Conservation (phyloP, 805 yeast species). For the Yamadazyma insecticola region DNA sequence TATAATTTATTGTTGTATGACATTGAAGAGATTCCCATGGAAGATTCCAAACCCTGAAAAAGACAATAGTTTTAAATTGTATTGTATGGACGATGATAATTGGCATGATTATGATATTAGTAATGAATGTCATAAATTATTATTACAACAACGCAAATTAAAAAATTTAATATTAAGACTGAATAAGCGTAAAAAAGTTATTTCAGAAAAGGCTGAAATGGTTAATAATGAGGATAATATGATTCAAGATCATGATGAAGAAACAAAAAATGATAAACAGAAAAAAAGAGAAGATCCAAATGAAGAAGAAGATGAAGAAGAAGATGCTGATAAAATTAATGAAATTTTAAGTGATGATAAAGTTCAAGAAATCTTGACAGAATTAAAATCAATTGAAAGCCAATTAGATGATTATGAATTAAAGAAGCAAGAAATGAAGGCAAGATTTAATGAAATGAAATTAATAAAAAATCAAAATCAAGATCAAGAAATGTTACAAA, state of each 20-base stretch:
- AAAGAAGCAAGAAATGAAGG: slow-evolving; percentile 31
- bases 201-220: slow-evolving; percentile 10
- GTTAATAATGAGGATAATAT: slow-evolving; percentile 6
- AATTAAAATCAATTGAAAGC: slow-evolving; percentile 33
- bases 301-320: slow-evolving; percentile 11
- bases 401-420: slow-evolving; percentile 34
- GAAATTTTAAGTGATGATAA: slow-evolving; percentile 31
- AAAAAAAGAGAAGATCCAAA: slow-evolving; percentile 8
- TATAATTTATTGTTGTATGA: slow-evolving; percentile 88
- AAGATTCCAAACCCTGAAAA: slow-evolving; percentile 73
- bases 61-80: slow-evolving; percentile 79
- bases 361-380: slow-evolving; percentile 25
- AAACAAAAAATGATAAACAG: not conserved
- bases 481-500: slow-evolving; percentile 4
- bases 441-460: slow-evolving; percentile 19
- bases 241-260: slow-evolving; percentile 1
- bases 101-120: slow-evolving; percentile 73
- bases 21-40: slow-evolving; percentile 90
- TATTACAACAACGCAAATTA: slow-evolving; percentile 55
- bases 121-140: slow-evolving; percentile 65
- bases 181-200: slow-evolving; percentile 36
- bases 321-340: slow-evolving; percentile 14
- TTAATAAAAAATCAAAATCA: slow-evolving; percentile 7
- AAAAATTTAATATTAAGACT: slow-evolving; percentile 42
- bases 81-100: slow-evolving; percentile 74